Base-by-base conservation (phyloP, 1,139 yeast species). In the Hansenula sp. region DNA sequence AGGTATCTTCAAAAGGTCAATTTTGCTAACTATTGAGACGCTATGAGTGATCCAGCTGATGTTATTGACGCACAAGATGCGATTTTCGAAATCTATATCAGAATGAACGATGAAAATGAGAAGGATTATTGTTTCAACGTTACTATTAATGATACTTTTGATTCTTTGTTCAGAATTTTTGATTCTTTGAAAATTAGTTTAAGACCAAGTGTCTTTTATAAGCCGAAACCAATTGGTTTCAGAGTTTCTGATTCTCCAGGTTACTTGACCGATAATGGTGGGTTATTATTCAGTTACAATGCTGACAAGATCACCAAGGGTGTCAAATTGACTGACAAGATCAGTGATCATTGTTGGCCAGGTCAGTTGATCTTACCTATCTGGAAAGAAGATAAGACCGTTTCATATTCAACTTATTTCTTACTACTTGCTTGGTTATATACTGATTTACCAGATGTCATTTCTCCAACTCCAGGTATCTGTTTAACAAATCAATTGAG, bases 401-500 rank as follows among this genome's bases (percentile, higher is more conserved):
- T 77, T 21, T 73, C 74, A 51, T 66, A 74, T 48, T 52, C 72
- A 2, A 71, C 81, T 41, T 48, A 76, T 16, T 44, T 75, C 0
- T 49, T 74, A 8, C 69, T 90, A 57, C 43, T 75, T 13, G 67
- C 67, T 17, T 93, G 99, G 98, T 75, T 93, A 50, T 93, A 91
- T 64, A 81, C 96, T 4, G 98, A 93, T 66, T 73, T 93, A 61
- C 99, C 99, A 1, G 96, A 89, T 60, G 77, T 73, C 55, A 71
- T 89, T 46, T 79, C 91, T 36, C 97, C 97, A 41, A 91, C 98
- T 4, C 98, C 98, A 0, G 97, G 97, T 27, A 74, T 81, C 47
- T 84, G 93, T 52, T 71, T 89, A 47, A 84, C 95, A n/a, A 81
- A 81, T 58, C 79, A 82, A 53, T 51, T 80, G 25, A 68, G 81